Conservation (phyloP, 257 asterid genomes). For the Solanum gandarillasii region DNA sequence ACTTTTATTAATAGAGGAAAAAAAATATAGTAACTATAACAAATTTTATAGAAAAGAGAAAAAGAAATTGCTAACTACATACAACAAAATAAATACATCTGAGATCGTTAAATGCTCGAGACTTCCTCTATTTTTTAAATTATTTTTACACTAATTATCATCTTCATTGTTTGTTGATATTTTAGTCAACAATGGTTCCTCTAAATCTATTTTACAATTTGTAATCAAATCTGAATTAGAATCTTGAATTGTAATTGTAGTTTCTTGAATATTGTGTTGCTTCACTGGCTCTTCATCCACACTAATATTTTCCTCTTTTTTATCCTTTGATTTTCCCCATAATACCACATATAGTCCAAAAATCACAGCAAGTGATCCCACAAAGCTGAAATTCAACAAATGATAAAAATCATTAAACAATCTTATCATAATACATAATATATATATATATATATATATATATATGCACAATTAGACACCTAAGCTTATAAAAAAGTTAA, state of each 20-base stretch:
- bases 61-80: not conserved
- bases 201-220: conserved; percentile 26
- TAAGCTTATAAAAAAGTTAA: not conserved
- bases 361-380: conserved; percentile 53
- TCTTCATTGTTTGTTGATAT: not conserved
- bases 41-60: not conserved
- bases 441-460: rapidly evolving
- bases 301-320: conserved; percentile 1
- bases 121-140: not conserved
- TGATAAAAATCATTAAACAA: not conserved
- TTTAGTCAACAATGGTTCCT: conserved; percentile 37
- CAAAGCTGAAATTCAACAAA: conserved; percentile 22
- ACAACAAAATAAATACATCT: not conserved
- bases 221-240: conserved; percentile 1
- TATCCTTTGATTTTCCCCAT: conserved; percentile 67
- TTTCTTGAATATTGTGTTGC: not conserved
- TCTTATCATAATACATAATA: not conserved
- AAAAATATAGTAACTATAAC: not conserved
- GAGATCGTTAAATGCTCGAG: not conserved
- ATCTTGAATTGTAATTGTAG: not conserved
- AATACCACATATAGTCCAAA: conserved; percentile 55
- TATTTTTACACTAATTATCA: not conserved
- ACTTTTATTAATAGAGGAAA: not conserved
- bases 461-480: rapidly evolving
- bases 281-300: conserved; percentile 4